phyloP scores from a whole-genome alignment of 805 yeast species.

The Hanseniaspora lachancei region DNA sequence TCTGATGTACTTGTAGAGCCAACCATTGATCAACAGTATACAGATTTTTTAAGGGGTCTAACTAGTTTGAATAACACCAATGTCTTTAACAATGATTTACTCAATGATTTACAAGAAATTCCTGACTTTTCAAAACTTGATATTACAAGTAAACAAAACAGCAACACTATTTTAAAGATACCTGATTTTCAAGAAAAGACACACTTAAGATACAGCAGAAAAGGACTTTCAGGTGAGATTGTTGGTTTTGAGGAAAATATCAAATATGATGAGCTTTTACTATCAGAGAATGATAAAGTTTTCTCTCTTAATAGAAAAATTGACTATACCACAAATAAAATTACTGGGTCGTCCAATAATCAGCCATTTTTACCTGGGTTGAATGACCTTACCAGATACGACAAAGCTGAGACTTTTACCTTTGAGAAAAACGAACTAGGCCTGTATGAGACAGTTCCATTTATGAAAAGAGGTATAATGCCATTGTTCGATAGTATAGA shows the following conservation, averaged over 20 bases:
- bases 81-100: slow-evolving; percentile 50
- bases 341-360: slow-evolving; percentile 58
- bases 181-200: slow-evolving; percentile 59
- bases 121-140: slow-evolving; percentile 33
- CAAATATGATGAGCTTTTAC: slow-evolving; percentile 33
- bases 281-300: slow-evolving; percentile 53
- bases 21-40: slow-evolving; percentile 13
- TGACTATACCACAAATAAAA: slow-evolving; percentile 45
- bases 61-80: slow-evolving; percentile 46
- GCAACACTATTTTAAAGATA: slow-evolving; percentile 4
- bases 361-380: slow-evolving; percentile 95
- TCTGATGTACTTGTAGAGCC: background rate
- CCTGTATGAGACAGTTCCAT: slow-evolving; percentile 70
- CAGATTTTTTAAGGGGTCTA: slow-evolving; percentile 30
- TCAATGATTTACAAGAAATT: slow-evolving; percentile 51
- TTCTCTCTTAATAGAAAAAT: slow-evolving; percentile 59
- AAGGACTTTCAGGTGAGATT: slow-evolving; percentile 65
- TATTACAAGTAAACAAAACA: slow-evolving; percentile 15
- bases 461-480: slow-evolving; percentile 59
- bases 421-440: slow-evolving; percentile 64
- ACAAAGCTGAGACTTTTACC: slow-evolving; percentile 19
- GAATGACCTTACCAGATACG: slow-evolving; percentile 21
- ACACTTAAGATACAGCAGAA: slow-evolving; percentile 51
- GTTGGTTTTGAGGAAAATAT: slow-evolving; percentile 49
- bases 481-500: slow-evolving; percentile 15